phyloP scores from a whole-genome alignment of 2,329 filamentous ascomycete genomes.

The Aspergillus aculeatinus region DNA sequence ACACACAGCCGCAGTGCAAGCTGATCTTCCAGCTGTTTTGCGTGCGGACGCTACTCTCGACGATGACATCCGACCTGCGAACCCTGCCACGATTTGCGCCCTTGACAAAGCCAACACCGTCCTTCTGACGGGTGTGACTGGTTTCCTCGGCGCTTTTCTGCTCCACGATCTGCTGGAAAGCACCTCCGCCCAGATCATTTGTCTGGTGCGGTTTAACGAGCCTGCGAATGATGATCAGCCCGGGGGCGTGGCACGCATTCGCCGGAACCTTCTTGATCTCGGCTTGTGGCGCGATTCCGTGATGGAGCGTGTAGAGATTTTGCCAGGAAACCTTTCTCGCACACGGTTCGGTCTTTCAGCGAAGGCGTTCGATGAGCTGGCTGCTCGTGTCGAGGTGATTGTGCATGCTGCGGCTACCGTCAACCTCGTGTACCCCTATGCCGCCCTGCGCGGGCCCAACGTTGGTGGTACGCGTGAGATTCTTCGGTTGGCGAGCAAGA shows the following conservation, averaged over 20 bases:
- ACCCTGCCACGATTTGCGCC: constrained; percentile 53
- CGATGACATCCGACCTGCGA: constrained; percentile 62
- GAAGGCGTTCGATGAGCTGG: constrained; percentile 65
- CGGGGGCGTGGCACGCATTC: constrained; percentile 68
- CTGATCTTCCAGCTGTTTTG: constrained; percentile 69
- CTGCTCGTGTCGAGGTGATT: constrained; percentile 67
- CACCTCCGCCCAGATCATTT: constrained; percentile 68
- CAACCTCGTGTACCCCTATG: constrained; percentile 79
- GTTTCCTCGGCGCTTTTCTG: constrained; percentile 73
- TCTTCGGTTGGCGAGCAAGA: constrained; percentile 65
- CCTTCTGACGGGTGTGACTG: constrained; percentile 72
- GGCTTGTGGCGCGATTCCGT: constrained; percentile 75
- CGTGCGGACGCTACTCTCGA: constrained; percentile 66
- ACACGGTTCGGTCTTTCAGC: constrained; percentile 67
- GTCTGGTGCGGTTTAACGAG: constrained; percentile 70
- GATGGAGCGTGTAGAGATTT: constrained; percentile 73
- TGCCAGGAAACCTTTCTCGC: constrained; percentile 70
- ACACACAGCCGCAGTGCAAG: constrained; percentile 71
- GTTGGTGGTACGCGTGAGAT: constrained; percentile 77
- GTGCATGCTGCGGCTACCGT: constrained; percentile 76
- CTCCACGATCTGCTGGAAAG: constrained; percentile 66
- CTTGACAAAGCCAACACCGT: constrained; percentile 67
- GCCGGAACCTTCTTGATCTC: constrained; percentile 73
- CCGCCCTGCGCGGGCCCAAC: constrained; percentile 70
- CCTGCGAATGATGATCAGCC: constrained; percentile 63